Evolutionary conservation across 768 basidiomycete species (phyloP).

Genomic region (Termitomyces titanicus): DNA sequence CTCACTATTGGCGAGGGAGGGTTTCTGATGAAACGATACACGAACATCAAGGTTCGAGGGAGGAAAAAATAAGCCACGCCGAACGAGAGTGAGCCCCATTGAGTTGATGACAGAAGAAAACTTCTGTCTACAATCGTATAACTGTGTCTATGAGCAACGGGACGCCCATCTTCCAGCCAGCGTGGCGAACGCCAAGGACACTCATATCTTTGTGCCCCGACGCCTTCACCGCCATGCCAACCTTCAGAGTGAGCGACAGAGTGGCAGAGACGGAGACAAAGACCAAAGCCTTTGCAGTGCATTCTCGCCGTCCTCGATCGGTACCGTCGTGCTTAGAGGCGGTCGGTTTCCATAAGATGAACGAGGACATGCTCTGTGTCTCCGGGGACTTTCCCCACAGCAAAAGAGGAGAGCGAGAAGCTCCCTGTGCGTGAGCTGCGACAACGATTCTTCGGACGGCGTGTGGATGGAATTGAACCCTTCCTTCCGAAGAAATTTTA

Average conservation of each 20-base stretch:
- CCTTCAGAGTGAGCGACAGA: slow-evolving; percentile 47
- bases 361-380: slow-evolving; percentile 66
- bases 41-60: slow-evolving; percentile 49
- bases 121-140: slow-evolving; percentile 69
- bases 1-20: not conserved
- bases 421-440: slow-evolving; percentile 79
- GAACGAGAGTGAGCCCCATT: slow-evolving; percentile 91
- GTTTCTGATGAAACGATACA: slow-evolving; percentile 1
- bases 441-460: slow-evolving; percentile 81
- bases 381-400: slow-evolving; percentile 97
- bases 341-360: slow-evolving; percentile 66
- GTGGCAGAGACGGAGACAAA: slow-evolving; percentile 49
- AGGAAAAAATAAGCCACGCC: slow-evolving; percentile 61
- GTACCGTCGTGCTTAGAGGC: slow-evolving; percentile 69
- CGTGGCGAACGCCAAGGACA: slow-evolving; percentile 46
- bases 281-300: slow-evolving; percentile 30
- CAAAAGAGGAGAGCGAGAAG: slow-evolving; percentile 40
- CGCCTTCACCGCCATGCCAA: slow-evolving; percentile 37
- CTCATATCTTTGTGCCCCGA: slow-evolving; percentile 77
- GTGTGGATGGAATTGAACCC: slow-evolving; percentile 22
- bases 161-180: slow-evolving; percentile 33
- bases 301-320: slow-evolving; percentile 50
- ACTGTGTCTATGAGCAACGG: slow-evolving; percentile 86
- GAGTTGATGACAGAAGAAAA: slow-evolving; percentile 54
- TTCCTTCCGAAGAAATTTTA: slow-evolving; percentile 7